Conservation (phyloP, 352 stramenopile species). For the Pythium coloratum region DNA sequence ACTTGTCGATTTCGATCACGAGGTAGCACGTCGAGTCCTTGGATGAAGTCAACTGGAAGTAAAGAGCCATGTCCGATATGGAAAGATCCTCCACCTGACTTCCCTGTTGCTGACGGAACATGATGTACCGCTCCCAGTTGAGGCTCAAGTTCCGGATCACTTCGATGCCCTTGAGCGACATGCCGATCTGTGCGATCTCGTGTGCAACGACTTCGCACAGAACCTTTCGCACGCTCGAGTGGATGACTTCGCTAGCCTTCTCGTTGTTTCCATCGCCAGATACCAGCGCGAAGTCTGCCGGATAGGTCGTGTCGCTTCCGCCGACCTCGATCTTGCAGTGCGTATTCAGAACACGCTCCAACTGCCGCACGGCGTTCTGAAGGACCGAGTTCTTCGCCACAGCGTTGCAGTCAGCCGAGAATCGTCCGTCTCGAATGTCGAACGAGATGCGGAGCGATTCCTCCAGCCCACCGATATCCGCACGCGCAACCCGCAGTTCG, state of each 20-base stretch:
- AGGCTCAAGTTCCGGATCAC: conserved; percentile 76
- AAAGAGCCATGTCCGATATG: conserved; percentile 81
- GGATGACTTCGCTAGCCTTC: conserved; percentile 71
- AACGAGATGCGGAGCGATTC: conserved; percentile 83
- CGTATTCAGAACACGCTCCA: conserved; percentile 75
- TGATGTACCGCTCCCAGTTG: conserved; percentile 85
- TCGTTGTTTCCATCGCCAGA: conserved; percentile 73
- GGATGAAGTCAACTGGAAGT: conserved; percentile 80
- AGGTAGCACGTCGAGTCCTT: conserved; percentile 86
- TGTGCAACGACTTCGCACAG: conserved; percentile 85
- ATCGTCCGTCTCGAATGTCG: conserved; percentile 71
- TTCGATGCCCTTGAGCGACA: conserved; percentile 78
- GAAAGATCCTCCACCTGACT: conserved; percentile 76
- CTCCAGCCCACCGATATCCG: conserved; percentile 75
- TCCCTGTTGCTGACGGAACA: conserved; percentile 80
- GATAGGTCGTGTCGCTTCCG: conserved; percentile 39
- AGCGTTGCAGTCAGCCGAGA: conserved; percentile 68
- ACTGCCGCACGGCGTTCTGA: conserved; percentile 48
- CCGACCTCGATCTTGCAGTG: conserved; percentile 79
- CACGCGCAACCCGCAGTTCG: conserved; percentile 60
- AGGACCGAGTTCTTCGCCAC: conserved; percentile 61
- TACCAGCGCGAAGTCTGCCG: conserved; percentile 68
- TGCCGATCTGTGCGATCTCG: conserved; percentile 74
- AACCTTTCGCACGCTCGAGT: conserved; percentile 64
- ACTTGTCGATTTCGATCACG: conserved; percentile 86